A percentile compares a stretch with the other conserved stretches of the same genome.
These are phyloP conservation scores for Hymenochaete sp. DNA, from an alignment of 1,284 basidiomycete species.

Conservation along the genomic window DNA sequence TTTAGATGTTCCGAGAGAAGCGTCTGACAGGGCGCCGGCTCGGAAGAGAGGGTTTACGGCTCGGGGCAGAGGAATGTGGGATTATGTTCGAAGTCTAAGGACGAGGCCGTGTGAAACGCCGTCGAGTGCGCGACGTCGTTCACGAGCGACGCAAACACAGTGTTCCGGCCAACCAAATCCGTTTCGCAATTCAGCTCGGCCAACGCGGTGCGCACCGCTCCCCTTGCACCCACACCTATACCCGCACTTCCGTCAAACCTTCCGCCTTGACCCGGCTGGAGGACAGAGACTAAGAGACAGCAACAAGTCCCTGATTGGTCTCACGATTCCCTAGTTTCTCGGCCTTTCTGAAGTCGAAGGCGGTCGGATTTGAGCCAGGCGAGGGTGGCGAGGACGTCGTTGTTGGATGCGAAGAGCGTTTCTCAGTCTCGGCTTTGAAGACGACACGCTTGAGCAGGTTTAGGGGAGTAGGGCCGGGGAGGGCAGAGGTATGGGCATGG, in stretches of 20 bases:
- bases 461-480: too few relatives aligned
- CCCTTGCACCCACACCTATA: slow-evolving; percentile 28
- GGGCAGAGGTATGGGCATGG: too few relatives aligned
- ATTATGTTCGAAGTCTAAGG: slow-evolving; percentile 27
- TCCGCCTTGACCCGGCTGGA: too few relatives aligned
- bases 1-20: too few relatives aligned
- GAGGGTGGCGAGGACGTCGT: slow-evolving; percentile 69
- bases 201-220: slow-evolving; percentile 75
- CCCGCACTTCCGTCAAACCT: too few relatives aligned
- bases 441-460: too few relatives aligned
- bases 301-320: slow-evolving; percentile 75
- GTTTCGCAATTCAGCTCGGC: slow-evolving; percentile 96
- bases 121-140: slow-evolving; percentile 81
- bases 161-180: slow-evolving; percentile 89
- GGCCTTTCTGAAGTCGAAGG: slow-evolving; percentile 70
- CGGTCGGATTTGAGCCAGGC: slow-evolving; percentile 75
- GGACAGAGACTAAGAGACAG: slow-evolving; percentile 67
- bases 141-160: slow-evolving; percentile 73
- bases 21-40: too few relatives aligned
- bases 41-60: too few relatives aligned
- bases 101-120: slow-evolving; percentile 65
- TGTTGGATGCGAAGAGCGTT: slow-evolving; percentile 69
- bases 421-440: too few relatives aligned
- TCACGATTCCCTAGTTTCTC: slow-evolving; percentile 73
- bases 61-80: slow-evolving; percentile 32